Percentiles rank a stretch among this genome's conserved stretches.
phyloP scores from a whole-genome alignment of 768 basidiomycete genomes.

The Kwoniella bestiolae region DNA sequence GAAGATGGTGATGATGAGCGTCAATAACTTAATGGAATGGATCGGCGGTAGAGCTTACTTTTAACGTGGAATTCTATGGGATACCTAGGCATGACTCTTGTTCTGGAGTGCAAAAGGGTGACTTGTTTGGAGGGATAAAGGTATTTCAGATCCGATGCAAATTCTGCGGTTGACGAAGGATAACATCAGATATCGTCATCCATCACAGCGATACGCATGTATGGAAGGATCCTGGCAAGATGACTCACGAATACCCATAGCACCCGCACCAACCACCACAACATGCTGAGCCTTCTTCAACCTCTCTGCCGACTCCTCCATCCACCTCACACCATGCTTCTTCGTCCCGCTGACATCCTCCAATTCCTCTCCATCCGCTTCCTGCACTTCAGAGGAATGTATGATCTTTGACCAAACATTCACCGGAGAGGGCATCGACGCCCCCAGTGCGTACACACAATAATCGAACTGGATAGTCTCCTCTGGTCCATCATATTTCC shows the following conservation, averaged over 20 bases:
- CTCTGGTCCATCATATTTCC: conserved; percentile 35
- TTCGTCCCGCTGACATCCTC: conserved; percentile 47
- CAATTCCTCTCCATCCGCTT: conserved; percentile 15
- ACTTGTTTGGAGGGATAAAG: conserved; percentile 55
- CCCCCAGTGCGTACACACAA: conserved; percentile 54
- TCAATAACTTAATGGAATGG: background rate
- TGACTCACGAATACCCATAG: conserved; percentile 57
- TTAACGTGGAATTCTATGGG: conserved; percentile 54
- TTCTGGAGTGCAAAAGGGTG: conserved; percentile 58
- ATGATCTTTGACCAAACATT: conserved; percentile 50
- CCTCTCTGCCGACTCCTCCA: conserved; percentile 49
- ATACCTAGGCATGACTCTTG: conserved; percentile 56
- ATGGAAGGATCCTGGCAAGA: too few relatives aligned
- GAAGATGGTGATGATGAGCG: too few relatives aligned
- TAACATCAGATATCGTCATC: background rate
- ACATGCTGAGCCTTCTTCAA: conserved; percentile 52
- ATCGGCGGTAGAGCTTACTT: conserved; percentile 28
- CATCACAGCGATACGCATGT: too few relatives aligned
- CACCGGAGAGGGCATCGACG: conserved; percentile 52
- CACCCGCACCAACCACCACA: conserved; percentile 59
- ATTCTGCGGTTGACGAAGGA: too few relatives aligned
- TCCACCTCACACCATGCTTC: conserved; percentile 50
- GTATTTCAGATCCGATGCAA: conserved; percentile 58
- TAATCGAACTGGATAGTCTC: conserved; percentile 55
- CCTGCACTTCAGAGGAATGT: conserved; percentile 13